Evolutionary conservation across 2,329 filamentous ascomycete species (phyloP), one percentile per base, ranked within the genome.

Genomic region (Chaetomium sp.): DNA sequence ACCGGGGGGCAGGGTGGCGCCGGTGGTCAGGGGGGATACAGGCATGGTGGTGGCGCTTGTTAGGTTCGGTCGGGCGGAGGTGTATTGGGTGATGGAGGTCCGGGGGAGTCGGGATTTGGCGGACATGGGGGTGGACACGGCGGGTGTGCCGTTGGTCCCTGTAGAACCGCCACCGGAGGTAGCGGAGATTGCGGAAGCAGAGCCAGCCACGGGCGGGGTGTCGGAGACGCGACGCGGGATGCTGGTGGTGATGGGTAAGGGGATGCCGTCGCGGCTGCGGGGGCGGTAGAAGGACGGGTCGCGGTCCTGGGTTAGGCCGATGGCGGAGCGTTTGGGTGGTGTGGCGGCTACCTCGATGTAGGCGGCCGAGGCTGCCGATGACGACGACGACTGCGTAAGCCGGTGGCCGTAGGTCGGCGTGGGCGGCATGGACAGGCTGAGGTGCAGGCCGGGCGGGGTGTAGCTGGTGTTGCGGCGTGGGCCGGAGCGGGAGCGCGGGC

Each of bases 321-420:
- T 58, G 1, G 63, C 65, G 5, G 67, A 65, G 10, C 68, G 66
- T 34, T 65, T 65, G 3, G 66, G 67, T 8, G 69, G 67, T 8
- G 69, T 68, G 1, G 78, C 72, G 2, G 79, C 78, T 6, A 82
- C 74, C 59, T 82, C 80, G 54, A 82, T 76, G 54, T 74, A 78
- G 0, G 79, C 72, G 6, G 73, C 71, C 10, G 69, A 70, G 0
- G 67, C 19, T 27, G 19, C 19, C 19, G 19, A 27, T 27, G 19
- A 27, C 19, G 19, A 27, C 19, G 19, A 45, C 65, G 67, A 68
- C 73, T 57, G 65, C 65, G 35, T 52, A 63, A 54, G 43, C 10
- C 59, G 70, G 61, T 66, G 73, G 36, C 70, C 68, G 46, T 77
- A 72, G 0, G 78, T 80, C 0, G 80, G 79, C 3, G 79, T 82